Evolutionary conservation across 1,139 yeast genomes (phyloP).

Genomic region (Yamadazyma dushanensis): DNA sequence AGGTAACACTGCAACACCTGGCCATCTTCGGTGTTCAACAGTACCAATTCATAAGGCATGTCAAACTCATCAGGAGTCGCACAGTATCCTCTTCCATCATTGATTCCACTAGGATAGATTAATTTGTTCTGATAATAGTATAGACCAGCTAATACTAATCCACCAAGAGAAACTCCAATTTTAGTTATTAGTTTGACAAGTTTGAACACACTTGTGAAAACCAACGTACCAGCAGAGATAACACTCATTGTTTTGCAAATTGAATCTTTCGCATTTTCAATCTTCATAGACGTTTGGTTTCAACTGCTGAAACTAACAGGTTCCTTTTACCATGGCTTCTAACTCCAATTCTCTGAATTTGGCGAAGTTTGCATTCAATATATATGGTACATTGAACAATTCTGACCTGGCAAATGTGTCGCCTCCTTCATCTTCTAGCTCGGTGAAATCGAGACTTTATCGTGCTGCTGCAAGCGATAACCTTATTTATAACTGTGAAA

Average conservation of each 20-base stretch:
- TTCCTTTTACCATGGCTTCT: constrained; percentile 1
- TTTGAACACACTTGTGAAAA: constrained; percentile 13
- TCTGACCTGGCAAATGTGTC: constrained; percentile 9
- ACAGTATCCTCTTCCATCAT: constrained; percentile 72
- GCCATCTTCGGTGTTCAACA: constrained; percentile 69
- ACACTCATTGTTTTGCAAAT: constrained; percentile 10
- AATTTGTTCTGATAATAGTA: constrained; percentile 68
- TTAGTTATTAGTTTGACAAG: constrained; percentile 22
- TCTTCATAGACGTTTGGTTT: background rate
- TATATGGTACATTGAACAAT: constrained; percentile 28
- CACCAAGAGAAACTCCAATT: constrained; percentile 37
- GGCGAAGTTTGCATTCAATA: constrained; percentile 36
- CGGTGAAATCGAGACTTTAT: constrained; percentile 15
- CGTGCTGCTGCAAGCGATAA: constrained; percentile 12
- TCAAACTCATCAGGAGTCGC: constrained; percentile 76
- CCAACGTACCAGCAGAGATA: constrained; percentile 11
- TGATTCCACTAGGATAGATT: constrained; percentile 81
- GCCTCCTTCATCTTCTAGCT: constrained; percentile 22
- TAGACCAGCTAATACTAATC: constrained; percentile 50
- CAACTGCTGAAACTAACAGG: no score
- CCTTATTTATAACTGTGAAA: constrained; percentile 27
- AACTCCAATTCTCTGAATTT: constrained; percentile 20
- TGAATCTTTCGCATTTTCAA: background rate
- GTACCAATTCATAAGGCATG: constrained; percentile 66
- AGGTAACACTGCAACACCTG: constrained; percentile 44